phyloP scores from a whole-genome alignment of 768 basidiomycete genomes.

The Podaxis rugospora region DNA sequence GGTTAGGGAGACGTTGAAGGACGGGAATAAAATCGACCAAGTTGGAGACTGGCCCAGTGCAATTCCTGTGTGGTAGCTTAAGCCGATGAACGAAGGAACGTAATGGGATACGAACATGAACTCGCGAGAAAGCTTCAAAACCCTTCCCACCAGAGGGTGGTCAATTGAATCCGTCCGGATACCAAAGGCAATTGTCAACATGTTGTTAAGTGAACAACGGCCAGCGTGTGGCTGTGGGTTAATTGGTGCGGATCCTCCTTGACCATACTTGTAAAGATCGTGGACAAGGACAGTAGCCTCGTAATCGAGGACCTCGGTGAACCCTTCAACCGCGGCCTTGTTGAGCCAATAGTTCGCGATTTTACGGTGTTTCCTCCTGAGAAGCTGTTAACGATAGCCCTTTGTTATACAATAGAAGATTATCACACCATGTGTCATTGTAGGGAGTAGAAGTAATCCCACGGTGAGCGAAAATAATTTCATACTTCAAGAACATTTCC shows the following conservation, averaged over 20 bases:
- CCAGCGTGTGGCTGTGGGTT: conserved; percentile 36
- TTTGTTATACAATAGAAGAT: background rate
- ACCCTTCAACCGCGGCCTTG: conserved; percentile 29
- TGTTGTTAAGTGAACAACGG: conserved; percentile 39
- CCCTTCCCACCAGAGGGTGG: conserved; percentile 32
- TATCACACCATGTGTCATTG: conserved; percentile 33
- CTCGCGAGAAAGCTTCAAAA: conserved; percentile 34
- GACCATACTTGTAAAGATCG: conserved; percentile 28
- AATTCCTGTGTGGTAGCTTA: conserved; percentile 23
- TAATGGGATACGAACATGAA: conserved; percentile 32
- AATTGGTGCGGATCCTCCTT: conserved; percentile 27
- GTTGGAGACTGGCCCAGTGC: conserved; percentile 41
- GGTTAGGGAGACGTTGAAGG: conserved; percentile 35
- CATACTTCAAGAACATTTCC: conserved; percentile 39
- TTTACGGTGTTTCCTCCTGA: conserved; percentile 37
- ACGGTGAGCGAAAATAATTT: conserved; percentile 38
- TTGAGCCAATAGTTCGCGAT: conserved; percentile 31
- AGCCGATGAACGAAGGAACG: background rate
- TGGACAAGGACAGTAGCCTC: conserved; percentile 35
- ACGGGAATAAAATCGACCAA: conserved; percentile 39
- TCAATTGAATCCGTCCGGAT: conserved; percentile 34
- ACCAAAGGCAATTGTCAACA: conserved; percentile 39
- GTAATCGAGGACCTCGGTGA: conserved; percentile 31
- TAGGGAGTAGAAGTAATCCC: conserved; percentile 42
- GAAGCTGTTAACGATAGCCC: background rate